These are phyloP conservation scores for Pueraria montana DNA, from an alignment of 306 rosid species.

Conservation along the genomic window DNA sequence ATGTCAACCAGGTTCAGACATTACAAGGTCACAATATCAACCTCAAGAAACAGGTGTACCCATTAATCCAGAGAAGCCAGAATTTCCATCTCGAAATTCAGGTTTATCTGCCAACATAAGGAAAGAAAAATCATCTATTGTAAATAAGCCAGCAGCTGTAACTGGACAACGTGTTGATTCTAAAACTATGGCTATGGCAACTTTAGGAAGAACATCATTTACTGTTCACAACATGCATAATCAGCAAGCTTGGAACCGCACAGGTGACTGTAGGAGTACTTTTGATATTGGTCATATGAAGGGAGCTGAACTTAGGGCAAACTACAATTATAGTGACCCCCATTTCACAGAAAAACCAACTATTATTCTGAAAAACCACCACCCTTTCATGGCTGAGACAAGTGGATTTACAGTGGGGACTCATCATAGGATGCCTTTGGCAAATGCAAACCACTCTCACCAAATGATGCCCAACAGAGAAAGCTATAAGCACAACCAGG, in stretches of 20 bases:
- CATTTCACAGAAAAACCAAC: constrained; percentile 27
- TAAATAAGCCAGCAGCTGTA: constrained; percentile 28
- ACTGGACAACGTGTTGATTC: background rate
- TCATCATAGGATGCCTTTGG: constrained; percentile 52
- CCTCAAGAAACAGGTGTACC: constrained; percentile 18
- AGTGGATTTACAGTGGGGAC: constrained; percentile 8
- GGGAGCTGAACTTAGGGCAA: constrained; percentile 1
- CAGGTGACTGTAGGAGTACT: background rate
- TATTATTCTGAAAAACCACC: background rate
- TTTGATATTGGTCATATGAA: background rate
- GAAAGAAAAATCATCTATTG: constrained; percentile 4
- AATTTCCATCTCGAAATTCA: constrained; percentile 41
- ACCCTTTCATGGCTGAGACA: background rate
- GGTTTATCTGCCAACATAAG: background rate
- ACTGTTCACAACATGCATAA: background rate
- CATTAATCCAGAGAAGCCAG: constrained; percentile 35
- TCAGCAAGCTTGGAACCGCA: constrained; percentile 40
- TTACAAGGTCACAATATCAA: constrained; percentile 38
- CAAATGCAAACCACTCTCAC: constrained; percentile 40
- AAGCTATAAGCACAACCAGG: constrained; percentile 52
- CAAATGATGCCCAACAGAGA: constrained; percentile 30
- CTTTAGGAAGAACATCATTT: constrained; percentile 35
- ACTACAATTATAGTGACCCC: constrained; percentile 20
- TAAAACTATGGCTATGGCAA: background rate
- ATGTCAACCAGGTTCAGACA: constrained; percentile 49